These are phyloP conservation scores for Aureobasidium melanogenum DNA, from an alignment of 2,329 filamentous ascomycete genomes.

Conservation along the genomic window DNA sequence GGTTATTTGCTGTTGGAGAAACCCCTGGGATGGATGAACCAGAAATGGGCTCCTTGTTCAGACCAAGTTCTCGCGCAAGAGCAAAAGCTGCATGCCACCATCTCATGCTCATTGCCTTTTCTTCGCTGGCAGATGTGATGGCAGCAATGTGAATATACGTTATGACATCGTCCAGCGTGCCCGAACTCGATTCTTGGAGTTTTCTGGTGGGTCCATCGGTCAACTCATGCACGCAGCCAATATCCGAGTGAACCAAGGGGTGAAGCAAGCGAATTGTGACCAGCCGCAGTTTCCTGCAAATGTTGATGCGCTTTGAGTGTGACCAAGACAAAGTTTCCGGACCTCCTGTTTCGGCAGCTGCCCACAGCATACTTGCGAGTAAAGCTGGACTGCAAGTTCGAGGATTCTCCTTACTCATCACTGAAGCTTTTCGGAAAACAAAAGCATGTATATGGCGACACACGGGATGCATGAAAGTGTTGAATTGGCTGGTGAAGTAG, in stretches of 20 bases:
- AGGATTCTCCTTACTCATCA: constrained; percentile 12
- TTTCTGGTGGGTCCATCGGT: constrained; percentile 4
- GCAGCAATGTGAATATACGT: constrained; percentile 12
- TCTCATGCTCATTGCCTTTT: constrained; percentile 13
- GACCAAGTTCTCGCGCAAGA: constrained; percentile 5
- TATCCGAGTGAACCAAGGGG: constrained; percentile 6
- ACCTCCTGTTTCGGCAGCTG: constrained; percentile 11
- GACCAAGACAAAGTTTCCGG: constrained; percentile 11
- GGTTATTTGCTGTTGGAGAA: constrained; percentile 11
- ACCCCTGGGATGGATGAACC: constrained; percentile 7
- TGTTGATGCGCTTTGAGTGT: constrained; percentile 4
- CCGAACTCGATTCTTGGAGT: constrained; percentile 2
- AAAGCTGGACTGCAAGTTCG: constrained; percentile 9
- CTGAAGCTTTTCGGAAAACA: constrained; percentile 7
- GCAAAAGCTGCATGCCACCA: constrained; percentile 13
- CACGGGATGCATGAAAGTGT: constrained; percentile 12
- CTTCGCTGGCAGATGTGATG: constrained; percentile 11
- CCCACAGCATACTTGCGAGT: constrained; percentile 10
- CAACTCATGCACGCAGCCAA: constrained; percentile 9
- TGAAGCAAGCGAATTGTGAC: constrained; percentile 6
- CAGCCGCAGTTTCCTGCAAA: constrained; percentile 8
- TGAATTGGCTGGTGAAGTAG: constrained; percentile 12
- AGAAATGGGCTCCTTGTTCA: constrained; percentile 11
- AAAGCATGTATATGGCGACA: constrained; percentile 11
- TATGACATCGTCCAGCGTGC: constrained; percentile 9